Evolutionary conservation across 108 stramenopile genomes (phyloP).

Genomic region (Epipyxis sp.): DNA sequence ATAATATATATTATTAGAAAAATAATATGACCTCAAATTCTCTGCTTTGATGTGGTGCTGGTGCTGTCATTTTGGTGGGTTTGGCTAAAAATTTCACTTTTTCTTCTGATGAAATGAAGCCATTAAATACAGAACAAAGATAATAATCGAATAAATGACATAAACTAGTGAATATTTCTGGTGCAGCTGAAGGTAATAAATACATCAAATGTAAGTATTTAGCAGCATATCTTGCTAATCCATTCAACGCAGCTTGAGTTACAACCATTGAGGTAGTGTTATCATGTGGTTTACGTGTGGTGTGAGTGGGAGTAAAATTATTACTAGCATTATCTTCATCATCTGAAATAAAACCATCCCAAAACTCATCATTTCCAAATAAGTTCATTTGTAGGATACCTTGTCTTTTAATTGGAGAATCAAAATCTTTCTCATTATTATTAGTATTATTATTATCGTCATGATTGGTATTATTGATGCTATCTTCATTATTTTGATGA

Average conservation of each 20-base stretch:
- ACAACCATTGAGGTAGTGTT: slow-evolving; percentile 41
- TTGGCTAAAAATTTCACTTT: not conserved
- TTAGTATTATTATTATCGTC: too few relatives aligned
- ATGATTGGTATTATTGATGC: too few relatives aligned
- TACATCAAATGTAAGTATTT: slow-evolving; percentile 50
- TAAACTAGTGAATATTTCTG: slow-evolving; percentile 41
- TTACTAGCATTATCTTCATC: too few relatives aligned
- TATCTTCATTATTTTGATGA: too few relatives aligned
- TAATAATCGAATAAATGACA: slow-evolving; percentile 45
- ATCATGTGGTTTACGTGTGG: too few relatives aligned
- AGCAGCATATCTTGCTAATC: slow-evolving; percentile 34
- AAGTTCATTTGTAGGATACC: too few relatives aligned
- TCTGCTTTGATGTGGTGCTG: not conserved
- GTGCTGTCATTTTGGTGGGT: not conserved
- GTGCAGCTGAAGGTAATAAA: slow-evolving; percentile 37
- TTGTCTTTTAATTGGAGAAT: too few relatives aligned
- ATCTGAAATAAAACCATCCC: too few relatives aligned
- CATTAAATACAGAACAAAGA: slow-evolving; percentile 42
- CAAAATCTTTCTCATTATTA: too few relatives aligned
- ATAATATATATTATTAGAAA: too few relatives aligned
- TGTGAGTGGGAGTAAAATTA: too few relatives aligned
- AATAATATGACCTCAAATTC: slow-evolving; percentile 34
- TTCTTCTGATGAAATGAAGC: slow-evolving; percentile 30
- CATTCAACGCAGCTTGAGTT: slow-evolving; percentile 48
- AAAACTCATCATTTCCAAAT: too few relatives aligned